Conservation (phyloP, 1,284 basidiomycete genomes). For the Rhodotorula sp. region DNA sequence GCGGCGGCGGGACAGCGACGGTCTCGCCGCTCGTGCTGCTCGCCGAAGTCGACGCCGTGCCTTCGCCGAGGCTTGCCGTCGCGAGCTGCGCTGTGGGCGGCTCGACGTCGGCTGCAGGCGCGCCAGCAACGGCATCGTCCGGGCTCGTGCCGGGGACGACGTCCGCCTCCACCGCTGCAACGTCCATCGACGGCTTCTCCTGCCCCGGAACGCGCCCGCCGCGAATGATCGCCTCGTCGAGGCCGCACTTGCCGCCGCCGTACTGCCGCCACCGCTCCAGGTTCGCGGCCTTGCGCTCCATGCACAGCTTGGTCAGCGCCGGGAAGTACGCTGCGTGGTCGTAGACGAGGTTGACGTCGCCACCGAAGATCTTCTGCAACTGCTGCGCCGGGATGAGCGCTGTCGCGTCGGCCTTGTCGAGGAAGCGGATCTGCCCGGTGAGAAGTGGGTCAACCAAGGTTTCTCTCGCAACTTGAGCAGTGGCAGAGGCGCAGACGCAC, state of each 20-base stretch:
- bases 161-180: neutral
- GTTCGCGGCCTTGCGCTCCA: slow-evolving; percentile 47
- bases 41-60: neutral
- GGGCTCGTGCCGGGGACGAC: neutral
- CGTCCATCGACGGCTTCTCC: neutral
- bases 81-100: slow-evolving; percentile 8
- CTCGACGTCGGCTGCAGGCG: neutral
- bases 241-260: slow-evolving; percentile 48
- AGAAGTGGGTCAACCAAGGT: neutral
- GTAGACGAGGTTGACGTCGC: slow-evolving; percentile 47
- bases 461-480: neutral
- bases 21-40: slow-evolving; percentile 1
- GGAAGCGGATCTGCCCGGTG: slow-evolving; percentile 44
- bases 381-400: slow-evolving; percentile 42
- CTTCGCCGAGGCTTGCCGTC: neutral
- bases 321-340: slow-evolving; percentile 51
- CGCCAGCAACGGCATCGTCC: neutral
- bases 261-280: slow-evolving; percentile 49
- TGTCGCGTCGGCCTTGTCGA: slow-evolving; percentile 42
- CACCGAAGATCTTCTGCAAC: slow-evolving; percentile 44
- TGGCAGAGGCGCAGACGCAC: slow-evolving; percentile 31
- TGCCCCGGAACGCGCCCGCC: slow-evolving; percentile 42
- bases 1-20: neutral
- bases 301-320: slow-evolving; percentile 46
- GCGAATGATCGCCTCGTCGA: slow-evolving; percentile 51